phyloP scores from a whole-genome alignment of 2,329 filamentous ascomycete genomes.

The Conoideocrella luteorostrata region DNA sequence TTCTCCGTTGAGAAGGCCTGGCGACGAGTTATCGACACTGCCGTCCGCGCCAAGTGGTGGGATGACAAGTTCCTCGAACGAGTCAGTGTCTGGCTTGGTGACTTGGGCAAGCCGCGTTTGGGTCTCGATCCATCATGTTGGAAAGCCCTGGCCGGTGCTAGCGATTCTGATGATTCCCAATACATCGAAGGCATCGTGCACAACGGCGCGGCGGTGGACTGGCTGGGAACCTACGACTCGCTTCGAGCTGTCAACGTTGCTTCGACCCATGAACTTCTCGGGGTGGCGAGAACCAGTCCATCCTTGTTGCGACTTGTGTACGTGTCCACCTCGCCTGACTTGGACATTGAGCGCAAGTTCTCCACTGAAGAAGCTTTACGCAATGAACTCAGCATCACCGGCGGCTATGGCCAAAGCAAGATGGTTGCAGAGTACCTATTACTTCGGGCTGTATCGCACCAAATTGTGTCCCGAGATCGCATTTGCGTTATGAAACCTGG shows the following conservation, averaged over 20 bases:
- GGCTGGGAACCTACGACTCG: neutral
- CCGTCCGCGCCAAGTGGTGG: neutral
- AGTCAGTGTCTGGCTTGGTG: neutral
- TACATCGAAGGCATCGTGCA: slow-evolving; percentile 1
- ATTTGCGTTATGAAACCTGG: neutral
- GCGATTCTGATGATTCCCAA: too few relatives aligned
- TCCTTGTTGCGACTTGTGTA: too few relatives aligned
- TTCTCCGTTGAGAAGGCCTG: neutral
- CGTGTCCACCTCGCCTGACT: too few relatives aligned
- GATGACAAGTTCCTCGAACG: neutral
- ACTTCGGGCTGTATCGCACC: neutral
- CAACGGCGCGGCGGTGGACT: slow-evolving; percentile 2
- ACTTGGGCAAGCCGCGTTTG: slow-evolving; percentile 2
- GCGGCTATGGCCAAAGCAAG: slow-evolving; percentile 2
- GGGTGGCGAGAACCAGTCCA: too few relatives aligned
- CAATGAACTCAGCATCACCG: neutral
- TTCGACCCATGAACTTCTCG: too few relatives aligned
- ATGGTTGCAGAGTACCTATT: slow-evolving; percentile 1
- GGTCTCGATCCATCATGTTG: neutral
- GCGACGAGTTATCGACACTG: neutral
- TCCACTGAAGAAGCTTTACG: neutral
- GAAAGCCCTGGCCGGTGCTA: neutral
- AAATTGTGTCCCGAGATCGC: neutral
- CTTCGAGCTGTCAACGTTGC: neutral
- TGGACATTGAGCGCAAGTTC: too few relatives aligned